These are phyloP conservation scores for Pseudohyphozyma bogoriensis DNA, from an alignment of 768 basidiomycete species.

Conservation along the genomic window DNA sequence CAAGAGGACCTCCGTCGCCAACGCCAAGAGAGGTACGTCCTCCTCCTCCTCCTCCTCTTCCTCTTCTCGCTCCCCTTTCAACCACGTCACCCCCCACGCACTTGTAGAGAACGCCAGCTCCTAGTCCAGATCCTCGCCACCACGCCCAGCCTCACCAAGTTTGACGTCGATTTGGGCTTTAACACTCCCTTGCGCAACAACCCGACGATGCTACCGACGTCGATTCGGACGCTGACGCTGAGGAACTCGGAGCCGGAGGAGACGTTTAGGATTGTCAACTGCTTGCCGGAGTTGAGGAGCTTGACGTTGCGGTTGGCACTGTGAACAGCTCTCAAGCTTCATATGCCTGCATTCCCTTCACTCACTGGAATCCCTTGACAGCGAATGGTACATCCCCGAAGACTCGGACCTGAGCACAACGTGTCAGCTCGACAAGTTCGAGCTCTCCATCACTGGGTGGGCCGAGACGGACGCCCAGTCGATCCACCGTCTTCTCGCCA, in stretches of 20 bases:
- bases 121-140: neutral
- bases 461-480: conserved; percentile 4
- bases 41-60: neutral
- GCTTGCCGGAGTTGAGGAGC: conserved; percentile 3
- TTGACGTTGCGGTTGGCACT: conserved; percentile 17
- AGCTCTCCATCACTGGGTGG: conserved; percentile 24
- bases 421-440: conserved; percentile 8
- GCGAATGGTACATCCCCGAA: conserved; percentile 11
- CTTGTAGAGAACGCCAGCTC: neutral
- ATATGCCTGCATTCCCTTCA: too few relatives aligned
- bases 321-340: neutral
- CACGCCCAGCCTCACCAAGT: neutral
- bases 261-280: conserved; percentile 8
- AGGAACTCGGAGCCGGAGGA: conserved; percentile 12
- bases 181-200: neutral
- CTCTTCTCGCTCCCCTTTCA: too few relatives aligned
- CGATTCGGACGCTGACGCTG: conserved; percentile 12
- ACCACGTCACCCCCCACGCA: too few relatives aligned
- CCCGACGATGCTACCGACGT: neutral
- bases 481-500: conserved; percentile 9
- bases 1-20: neutral
- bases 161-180: conserved; percentile 24
- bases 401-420: neutral
- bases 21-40: neutral
- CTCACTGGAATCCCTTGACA: neutral